Conservation (phyloP, 2,329 filamentous ascomycete species). For the Talaromyces sp. region DNA sequence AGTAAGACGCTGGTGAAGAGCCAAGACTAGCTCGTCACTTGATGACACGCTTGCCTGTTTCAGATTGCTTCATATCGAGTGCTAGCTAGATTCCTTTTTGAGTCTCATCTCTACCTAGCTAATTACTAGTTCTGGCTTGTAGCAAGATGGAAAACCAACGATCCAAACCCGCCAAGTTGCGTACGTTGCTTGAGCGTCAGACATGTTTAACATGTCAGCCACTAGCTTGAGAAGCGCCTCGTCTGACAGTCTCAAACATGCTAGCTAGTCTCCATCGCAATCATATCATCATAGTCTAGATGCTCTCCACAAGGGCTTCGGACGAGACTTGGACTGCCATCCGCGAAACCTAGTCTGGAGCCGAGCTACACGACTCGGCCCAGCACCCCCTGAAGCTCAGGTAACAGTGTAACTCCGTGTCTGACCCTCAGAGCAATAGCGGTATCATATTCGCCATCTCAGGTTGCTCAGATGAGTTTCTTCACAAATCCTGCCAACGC, state of each 20-base stretch:
- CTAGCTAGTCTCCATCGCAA: not conserved
- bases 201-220: not conserved
- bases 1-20: not conserved
- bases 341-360: not conserved
- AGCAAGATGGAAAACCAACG: not conserved
- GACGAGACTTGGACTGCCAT: not conserved
- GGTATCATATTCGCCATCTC: not conserved
- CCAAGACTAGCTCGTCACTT: not conserved
- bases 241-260: not conserved
- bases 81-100: not conserved
- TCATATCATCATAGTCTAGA: not conserved
- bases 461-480: not conserved
- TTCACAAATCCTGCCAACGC: not conserved
- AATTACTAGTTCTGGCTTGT: not conserved
- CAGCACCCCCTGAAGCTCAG: not conserved
- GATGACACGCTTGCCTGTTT: conserved; percentile 3
- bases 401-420: not conserved
- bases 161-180: not conserved
- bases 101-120: not conserved
- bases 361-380: not conserved
- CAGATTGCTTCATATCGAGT: not conserved
- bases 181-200: not conserved
- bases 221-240: not conserved
- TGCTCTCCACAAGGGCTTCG: not conserved
- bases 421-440: not conserved